These are phyloP conservation scores for Ormosia emarginata DNA, from an alignment of 306 rosid species.

Conservation along the genomic window DNA sequence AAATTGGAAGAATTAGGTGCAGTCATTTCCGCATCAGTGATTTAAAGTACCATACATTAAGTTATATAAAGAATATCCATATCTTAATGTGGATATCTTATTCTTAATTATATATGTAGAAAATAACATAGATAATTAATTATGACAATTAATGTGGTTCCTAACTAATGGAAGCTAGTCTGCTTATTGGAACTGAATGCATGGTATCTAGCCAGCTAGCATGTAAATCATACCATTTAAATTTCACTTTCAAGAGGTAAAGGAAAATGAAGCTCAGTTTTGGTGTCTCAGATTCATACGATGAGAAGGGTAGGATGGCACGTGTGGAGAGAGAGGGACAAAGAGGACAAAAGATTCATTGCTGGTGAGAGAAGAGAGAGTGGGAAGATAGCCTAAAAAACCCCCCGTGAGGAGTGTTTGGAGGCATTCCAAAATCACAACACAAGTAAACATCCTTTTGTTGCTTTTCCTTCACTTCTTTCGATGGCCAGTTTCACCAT, in stretches of 20 bases:
- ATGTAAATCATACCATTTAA: neutral
- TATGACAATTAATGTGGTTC: neutral
- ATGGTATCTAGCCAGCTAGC: neutral
- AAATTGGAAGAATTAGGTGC: neutral
- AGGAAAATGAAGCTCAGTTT: neutral
- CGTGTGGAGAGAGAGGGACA: slow-evolving; percentile 54
- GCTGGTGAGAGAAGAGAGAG: neutral
- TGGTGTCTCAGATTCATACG: neutral
- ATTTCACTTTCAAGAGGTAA: neutral
- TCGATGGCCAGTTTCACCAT: slow-evolving; percentile 54
- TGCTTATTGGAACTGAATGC: neutral
- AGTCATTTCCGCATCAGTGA: neutral
- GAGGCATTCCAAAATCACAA: slow-evolving; percentile 65
- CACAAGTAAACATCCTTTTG: slow-evolving; percentile 55
- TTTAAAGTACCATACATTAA: neutral
- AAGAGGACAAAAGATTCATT: slow-evolving; percentile 7
- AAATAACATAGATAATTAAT: neutral
- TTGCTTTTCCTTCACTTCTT: slow-evolving; percentile 58
- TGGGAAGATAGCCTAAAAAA: slow-evolving; percentile 6
- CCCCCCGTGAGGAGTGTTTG: slow-evolving; percentile 89
- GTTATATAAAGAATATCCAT: neutral
- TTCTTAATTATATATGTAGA: neutral
- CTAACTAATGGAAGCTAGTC: neutral
- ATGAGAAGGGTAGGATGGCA: slow-evolving; percentile 36
- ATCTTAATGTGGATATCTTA: neutral